A percentile compares a stretch with the other conserved stretches of the same genome.
phyloP scores from a whole-genome alignment of 495 filamentous ascomycete genomes.

The Neurospora intermedia region DNA sequence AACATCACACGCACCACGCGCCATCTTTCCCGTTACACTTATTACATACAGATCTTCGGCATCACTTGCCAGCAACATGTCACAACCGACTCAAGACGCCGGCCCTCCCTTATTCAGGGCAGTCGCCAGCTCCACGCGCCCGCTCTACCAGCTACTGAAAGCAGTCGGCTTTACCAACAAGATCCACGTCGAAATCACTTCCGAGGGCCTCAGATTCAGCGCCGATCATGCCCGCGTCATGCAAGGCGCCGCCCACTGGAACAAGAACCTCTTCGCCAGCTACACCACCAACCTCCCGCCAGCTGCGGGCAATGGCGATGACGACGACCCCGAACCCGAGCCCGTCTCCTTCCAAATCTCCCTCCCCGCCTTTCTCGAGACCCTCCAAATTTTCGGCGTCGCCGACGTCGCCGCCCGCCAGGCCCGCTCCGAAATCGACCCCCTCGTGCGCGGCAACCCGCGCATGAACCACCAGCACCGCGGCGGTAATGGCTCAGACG shows the following conservation, averaged over 20 bases:
- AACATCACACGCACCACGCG: background rate
- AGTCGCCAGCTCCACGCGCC: conserved; percentile 74
- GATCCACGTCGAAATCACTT: conserved; percentile 72
- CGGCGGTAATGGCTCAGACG: conserved; percentile 25
- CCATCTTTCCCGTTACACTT: background rate
- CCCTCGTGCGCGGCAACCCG: conserved; percentile 38
- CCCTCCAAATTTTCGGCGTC: conserved; percentile 84
- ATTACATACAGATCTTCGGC: background rate
- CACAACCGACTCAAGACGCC: background rate
- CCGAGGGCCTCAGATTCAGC: conserved; percentile 74
- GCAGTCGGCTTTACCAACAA: conserved; percentile 75
- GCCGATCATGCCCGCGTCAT: conserved; percentile 76
- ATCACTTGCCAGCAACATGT: background rate
- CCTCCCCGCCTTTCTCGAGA: conserved; percentile 79
- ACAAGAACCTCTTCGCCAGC: conserved; percentile 75
- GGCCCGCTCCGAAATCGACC: conserved; percentile 40
- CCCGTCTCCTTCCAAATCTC: conserved; percentile 65
- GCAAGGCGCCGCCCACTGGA: conserved; percentile 66
- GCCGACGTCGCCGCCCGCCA: conserved; percentile 48
- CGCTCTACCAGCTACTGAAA: conserved; percentile 80
- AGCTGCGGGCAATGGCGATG: background rate
- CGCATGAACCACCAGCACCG: conserved; percentile 12
- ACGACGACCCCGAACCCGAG: conserved; percentile 24
- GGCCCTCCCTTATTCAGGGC: conserved; percentile 59
- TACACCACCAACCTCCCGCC: conserved; percentile 47